These are phyloP conservation scores for Ricinus communis DNA, from an alignment of 345 rosid genomes.

Conservation along the genomic window DNA sequence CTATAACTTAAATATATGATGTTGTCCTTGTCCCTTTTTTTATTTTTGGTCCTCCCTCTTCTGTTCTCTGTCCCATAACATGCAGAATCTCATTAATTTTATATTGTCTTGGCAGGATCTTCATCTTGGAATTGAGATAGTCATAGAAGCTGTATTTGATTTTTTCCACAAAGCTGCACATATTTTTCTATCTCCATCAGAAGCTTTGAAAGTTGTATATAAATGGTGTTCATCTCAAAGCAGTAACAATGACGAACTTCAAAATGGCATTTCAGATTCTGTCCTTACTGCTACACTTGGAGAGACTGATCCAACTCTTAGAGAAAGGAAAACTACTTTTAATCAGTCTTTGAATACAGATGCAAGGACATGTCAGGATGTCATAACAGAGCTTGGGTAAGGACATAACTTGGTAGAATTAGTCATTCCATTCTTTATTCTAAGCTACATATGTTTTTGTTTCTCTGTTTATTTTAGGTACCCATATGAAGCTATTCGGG, in stretches of 20 bases:
- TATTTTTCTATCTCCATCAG: constrained; percentile 70
- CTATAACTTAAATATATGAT: constrained; percentile 8
- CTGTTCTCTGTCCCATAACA: constrained; percentile 1
- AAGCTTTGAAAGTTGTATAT: constrained; percentile 39
- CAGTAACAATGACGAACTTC: constrained; percentile 19
- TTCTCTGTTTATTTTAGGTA: constrained; percentile 50
- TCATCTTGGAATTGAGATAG: constrained; percentile 85
- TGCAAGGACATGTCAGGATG: constrained; percentile 91
- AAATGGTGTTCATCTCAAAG: constrained; percentile 54
- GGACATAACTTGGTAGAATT: constrained; percentile 21
- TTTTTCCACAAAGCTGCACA: constrained; percentile 72
- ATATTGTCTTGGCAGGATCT: constrained; percentile 62
- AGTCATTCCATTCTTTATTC: background rate
- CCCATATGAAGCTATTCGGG: constrained; percentile 92
- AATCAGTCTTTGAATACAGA: constrained; percentile 79
- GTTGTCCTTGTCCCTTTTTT: constrained; percentile 3
- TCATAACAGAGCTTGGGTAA: constrained; percentile 95
- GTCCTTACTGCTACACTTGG: constrained; percentile 62
- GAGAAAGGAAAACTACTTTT: constrained; percentile 50
- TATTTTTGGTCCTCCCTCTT: background rate
- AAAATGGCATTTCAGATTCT: constrained; percentile 31
- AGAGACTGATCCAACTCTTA: constrained; percentile 54
- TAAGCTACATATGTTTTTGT: constrained; percentile 1
- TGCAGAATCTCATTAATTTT: constrained; percentile 10
- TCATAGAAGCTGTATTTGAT: constrained; percentile 78